Evolutionary conservation across 2,329 filamentous ascomycete genomes (phyloP).

Genomic region (Aureobasidium sp.): DNA sequence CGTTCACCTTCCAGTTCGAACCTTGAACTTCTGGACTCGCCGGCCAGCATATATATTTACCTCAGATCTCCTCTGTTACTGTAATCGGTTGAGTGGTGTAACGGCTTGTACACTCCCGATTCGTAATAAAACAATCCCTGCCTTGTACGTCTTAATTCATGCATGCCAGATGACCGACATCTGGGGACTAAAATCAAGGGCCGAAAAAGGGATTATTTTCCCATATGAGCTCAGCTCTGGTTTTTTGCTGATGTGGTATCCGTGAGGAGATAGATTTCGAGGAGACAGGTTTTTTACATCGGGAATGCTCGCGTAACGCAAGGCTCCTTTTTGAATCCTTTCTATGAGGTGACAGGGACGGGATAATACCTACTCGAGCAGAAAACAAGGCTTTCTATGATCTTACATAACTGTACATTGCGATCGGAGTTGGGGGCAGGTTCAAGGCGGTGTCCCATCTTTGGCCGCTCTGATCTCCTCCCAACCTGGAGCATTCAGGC

Average conservation of each 20-base stretch:
- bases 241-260: not conserved
- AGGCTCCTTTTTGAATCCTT: too few species aligned
- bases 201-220: not conserved
- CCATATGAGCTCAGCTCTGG: not conserved
- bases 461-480: slow-evolving; percentile 24
- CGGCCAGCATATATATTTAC: not conserved
- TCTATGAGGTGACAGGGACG: not conserved
- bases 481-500: slow-evolving; percentile 44
- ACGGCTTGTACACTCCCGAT: not conserved
- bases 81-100: not conserved
- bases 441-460: not conserved
- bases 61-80: not conserved
- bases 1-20: not conserved
- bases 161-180: not conserved
- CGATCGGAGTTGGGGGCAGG: not conserved
- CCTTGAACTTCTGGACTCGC: not conserved
- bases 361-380: not conserved
- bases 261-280: not conserved
- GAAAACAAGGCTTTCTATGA: not conserved
- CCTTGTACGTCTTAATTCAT: not conserved
- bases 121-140: not conserved
- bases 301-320: too few species aligned
- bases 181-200: not conserved
- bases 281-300: too few species aligned
- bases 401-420: slow-evolving; percentile 2